A percentile compares a stretch with the other conserved stretches of the same genome.
These are phyloP conservation scores for Mycena citricolor DNA, from an alignment of 1,284 basidiomycete genomes.

Conservation along the genomic window DNA sequence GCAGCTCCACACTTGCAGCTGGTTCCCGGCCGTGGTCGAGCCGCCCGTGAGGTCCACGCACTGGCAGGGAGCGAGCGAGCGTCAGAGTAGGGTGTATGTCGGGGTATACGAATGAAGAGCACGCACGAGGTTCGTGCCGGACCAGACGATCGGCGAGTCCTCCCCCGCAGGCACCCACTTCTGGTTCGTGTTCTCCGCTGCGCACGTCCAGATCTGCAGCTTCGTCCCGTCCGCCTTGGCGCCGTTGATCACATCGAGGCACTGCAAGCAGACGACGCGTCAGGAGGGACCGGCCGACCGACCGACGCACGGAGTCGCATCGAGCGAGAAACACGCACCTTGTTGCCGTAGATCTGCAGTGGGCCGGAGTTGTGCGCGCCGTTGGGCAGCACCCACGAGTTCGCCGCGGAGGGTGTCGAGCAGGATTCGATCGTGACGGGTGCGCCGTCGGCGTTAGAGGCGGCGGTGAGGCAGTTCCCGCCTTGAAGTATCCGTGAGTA, in stretches of 20 bases:
- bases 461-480: constrained; percentile 12
- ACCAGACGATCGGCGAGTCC: constrained; percentile 11
- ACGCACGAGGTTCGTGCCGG: constrained; percentile 13
- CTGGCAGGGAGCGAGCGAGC: constrained; percentile 6
- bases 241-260: constrained; percentile 11
- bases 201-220: constrained; percentile 12
- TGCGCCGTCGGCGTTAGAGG: constrained; percentile 15
- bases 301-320: no score
- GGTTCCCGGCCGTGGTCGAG: constrained; percentile 11
- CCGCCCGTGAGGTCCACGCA: constrained; percentile 11
- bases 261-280: not conserved
- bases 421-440: constrained; percentile 12
- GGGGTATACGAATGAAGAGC: not conserved
- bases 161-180: constrained; percentile 14
- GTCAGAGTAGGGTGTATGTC: not conserved
- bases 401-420: constrained; percentile 8
- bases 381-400: constrained; percentile 16
- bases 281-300: no score
- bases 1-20: constrained; percentile 13
- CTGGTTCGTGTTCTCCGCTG: constrained; percentile 13
- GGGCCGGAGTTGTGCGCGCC: constrained; percentile 8
- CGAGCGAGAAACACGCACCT: constrained; percentile 9
- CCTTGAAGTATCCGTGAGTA: no score
- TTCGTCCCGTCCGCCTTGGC: constrained; percentile 10
- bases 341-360: constrained; percentile 14